Base-by-base conservation (phyloP, 2,329 filamentous ascomycete species). In the Fusarium devonianum region DNA sequence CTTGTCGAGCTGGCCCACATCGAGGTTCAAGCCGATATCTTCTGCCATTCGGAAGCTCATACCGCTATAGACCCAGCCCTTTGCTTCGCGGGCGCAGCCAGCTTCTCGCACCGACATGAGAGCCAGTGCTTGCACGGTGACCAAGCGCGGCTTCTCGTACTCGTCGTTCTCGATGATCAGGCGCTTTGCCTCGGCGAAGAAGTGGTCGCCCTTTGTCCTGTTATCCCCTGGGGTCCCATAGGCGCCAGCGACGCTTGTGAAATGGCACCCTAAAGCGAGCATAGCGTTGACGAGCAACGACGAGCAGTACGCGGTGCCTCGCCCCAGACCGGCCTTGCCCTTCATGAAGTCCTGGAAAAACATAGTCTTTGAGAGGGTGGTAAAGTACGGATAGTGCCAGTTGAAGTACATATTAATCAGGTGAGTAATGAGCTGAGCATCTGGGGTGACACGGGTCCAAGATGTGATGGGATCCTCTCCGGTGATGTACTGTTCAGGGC, bases 21-120 rank as follows among this genome's bases (percentile, higher is more conserved):
- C 89, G 13, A 97, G 83, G 65, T 97, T 96, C 42, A 99, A 78
- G 1, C 94, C 94, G 56, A 99, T 83, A 65, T 99, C 94, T 69
- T 89, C 89, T 1, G 92, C 93, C 93, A 99, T 97, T 33, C 94
- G 87, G 69, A 99, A 97, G 65, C 90, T 94, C 90, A 99, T 97
- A 38, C 94, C 93, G 65, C 91, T 96, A 71, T 97, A 97, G 4
- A 97, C 92, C 94, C 94, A 99, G 1, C 94, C 94, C 71, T 94
- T 96, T 28, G 91, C 91, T 73, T 97, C 94, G 30, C 93, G 83
- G 0, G 90, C 93, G 69, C 93, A 97, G 1, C 94, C 94, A 3
- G 93, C 94, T 75, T 99, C 94, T 53, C 94, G 82, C 1, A 97
- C 93, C 7, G 92, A 97, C 92, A 99, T 97, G 56, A 97, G 77